Percentiles rank a stretch among this genome's conserved stretches.
These are phyloP conservation scores for Dioscorea alata DNA, from an alignment of 106 monocot genomes.

Conservation along the genomic window DNA sequence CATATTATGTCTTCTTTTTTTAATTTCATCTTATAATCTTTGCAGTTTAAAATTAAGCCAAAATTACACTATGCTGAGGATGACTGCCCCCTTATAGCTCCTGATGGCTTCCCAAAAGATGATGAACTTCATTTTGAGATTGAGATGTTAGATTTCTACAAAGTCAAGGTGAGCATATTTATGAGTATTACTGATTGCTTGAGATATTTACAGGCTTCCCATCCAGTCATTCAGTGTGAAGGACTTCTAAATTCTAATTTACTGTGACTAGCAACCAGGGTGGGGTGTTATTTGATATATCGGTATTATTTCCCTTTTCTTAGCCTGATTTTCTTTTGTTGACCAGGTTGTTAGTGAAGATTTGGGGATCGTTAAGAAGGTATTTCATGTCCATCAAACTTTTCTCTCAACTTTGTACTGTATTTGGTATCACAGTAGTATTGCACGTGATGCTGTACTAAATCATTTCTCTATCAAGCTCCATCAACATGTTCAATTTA, in stretches of 20 bases:
- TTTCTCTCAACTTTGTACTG: too few relatives aligned
- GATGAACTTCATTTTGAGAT: conserved; percentile 98
- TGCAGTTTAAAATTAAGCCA: conserved; percentile 97
- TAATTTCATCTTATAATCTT: conserved; percentile 8
- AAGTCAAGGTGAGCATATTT: conserved; percentile 68
- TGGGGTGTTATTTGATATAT: neutral
- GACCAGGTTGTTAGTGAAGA: conserved; percentile 63
- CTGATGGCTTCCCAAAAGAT: conserved; percentile 67
- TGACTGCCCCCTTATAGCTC: conserved; percentile 77
- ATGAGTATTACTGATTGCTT: neutral
- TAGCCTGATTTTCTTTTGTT: conserved; percentile 1
- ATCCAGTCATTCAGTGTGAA: too few relatives aligned
- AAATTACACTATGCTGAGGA: conserved; percentile 87
- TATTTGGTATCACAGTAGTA: too few relatives aligned
- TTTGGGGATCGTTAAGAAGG: conserved; percentile 61
- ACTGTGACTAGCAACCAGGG: neutral
- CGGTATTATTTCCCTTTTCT: neutral
- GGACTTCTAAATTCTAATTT: neutral
- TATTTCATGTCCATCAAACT: conserved; percentile 9
- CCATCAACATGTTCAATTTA: too few relatives aligned
- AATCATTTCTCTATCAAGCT: too few relatives aligned
- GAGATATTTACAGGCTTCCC: neutral
- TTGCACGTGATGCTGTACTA: too few relatives aligned
- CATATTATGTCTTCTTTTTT: neutral
- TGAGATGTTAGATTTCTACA: conserved; percentile 86